A percentile compares a stretch with the other conserved stretches of the same genome.
Evolutionary conservation across 768 basidiomycete genomes (phyloP).

Genomic region (Collybia sordida): DNA sequence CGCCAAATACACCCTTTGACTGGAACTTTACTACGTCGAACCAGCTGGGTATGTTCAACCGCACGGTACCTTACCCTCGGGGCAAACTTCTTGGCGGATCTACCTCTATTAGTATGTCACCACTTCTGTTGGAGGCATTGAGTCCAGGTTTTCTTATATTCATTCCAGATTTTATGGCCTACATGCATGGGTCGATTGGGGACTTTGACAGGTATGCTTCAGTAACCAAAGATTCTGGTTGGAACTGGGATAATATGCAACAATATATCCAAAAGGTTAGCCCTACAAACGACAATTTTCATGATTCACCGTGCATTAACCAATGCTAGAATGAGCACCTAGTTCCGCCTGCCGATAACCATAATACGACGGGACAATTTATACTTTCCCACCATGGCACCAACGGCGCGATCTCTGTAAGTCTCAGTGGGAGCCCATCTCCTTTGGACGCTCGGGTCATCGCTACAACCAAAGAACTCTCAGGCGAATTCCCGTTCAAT

Average conservation of each 20-base stretch:
- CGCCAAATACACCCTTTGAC: slow-evolving; percentile 7
- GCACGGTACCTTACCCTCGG: slow-evolving; percentile 5
- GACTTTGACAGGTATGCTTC: slow-evolving; percentile 18
- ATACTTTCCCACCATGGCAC: slow-evolving; percentile 10
- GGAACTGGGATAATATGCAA: slow-evolving; percentile 21
- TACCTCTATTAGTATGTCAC: slow-evolving; percentile 6
- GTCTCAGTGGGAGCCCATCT: slow-evolving; percentile 8
- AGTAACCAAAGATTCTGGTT: slow-evolving; percentile 17
- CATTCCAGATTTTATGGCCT: slow-evolving; percentile 18
- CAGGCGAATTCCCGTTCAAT: slow-evolving; percentile 28
- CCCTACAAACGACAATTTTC: not conserved
- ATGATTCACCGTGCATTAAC: slow-evolving; percentile 2
- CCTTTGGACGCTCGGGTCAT: slow-evolving; percentile 13
- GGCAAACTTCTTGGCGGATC: slow-evolving; percentile 10
- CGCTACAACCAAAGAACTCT: slow-evolving; percentile 18
- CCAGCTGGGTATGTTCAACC: slow-evolving; percentile 5
- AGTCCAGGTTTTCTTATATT: not conserved
- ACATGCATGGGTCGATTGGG: slow-evolving; percentile 18
- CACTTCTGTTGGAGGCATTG: not conserved
- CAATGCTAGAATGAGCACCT: slow-evolving; percentile 14
- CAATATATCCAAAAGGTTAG: slow-evolving; percentile 14
- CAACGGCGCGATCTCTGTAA: slow-evolving; percentile 8
- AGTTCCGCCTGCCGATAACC: slow-evolving; percentile 11
- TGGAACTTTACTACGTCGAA: slow-evolving; percentile 11
- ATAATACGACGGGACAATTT: slow-evolving; percentile 12